phyloP scores from a whole-genome alignment of 2,329 filamentous ascomycete genomes.

The Penicillium sp. region DNA sequence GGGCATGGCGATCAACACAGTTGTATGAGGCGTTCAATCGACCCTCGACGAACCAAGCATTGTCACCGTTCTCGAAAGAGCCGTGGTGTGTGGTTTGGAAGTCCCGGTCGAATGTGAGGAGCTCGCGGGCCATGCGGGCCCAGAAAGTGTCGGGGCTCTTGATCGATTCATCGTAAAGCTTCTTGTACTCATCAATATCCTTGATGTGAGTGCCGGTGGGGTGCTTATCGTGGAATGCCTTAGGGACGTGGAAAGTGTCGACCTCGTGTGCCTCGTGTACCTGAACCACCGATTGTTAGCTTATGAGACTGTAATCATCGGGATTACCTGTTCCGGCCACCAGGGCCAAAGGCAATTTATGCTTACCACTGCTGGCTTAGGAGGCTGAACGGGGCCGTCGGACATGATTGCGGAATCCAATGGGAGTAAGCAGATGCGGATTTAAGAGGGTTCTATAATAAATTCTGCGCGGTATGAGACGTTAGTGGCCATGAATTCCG shows the following conservation, averaged over 20 bases:
- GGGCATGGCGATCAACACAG: slow-evolving; percentile 93
- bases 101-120: slow-evolving; percentile 85
- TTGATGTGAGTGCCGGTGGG: slow-evolving; percentile 60
- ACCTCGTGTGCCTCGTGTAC: slow-evolving; percentile 50
- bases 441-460: neutral
- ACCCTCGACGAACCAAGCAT: slow-evolving; percentile 92
- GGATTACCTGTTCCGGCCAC: neutral
- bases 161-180: slow-evolving; percentile 78
- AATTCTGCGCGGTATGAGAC: neutral
- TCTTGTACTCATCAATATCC: slow-evolving; percentile 61
- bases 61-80: slow-evolving; percentile 74
- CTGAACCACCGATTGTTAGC: slow-evolving; percentile 25
- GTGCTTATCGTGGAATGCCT: slow-evolving; percentile 59
- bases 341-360: neutral
- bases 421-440: neutral
- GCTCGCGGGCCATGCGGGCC: slow-evolving; percentile 79
- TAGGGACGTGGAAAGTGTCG: slow-evolving; percentile 56
- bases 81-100: slow-evolving; percentile 87
- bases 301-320: neutral
- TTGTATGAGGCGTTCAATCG: slow-evolving; percentile 95
- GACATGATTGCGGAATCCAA: slow-evolving; percentile 35
- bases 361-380: slow-evolving; percentile 44
- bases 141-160: slow-evolving; percentile 87
- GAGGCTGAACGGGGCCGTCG: slow-evolving; percentile 34
- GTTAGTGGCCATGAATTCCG: neutral